Evolutionary conservation across 1,284 basidiomycete genomes (phyloP), one percentile per base, ranked within the genome.

Genomic region (Ceratobasidium sp.): DNA sequence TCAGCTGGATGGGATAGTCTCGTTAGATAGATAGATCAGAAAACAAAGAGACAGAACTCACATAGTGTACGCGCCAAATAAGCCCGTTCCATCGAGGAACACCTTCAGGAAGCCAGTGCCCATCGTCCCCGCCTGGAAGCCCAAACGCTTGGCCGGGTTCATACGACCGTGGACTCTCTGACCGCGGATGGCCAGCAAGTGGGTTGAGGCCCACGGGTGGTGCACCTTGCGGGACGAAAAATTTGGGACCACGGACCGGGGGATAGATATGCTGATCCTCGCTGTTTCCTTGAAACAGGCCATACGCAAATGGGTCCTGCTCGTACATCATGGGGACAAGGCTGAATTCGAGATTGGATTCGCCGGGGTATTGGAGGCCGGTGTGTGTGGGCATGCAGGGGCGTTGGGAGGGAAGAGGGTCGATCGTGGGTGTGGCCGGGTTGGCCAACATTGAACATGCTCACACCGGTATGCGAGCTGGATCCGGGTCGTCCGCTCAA

Each of bases 381-480:
- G 71, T 65, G 51, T 65, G 34, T 46, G 71, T 74, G 61, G n/a
- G n/a, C n/a, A n/a, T 74, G 71, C 3, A 61, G 71, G 7, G 71
- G 61, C 9, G 71, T 74, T 15, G 71, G 71, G 22, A 74, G 71
- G 22, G 71, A 74, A 29, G 71, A 74, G 32, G 61, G 65, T 25
- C 71, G 71, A 34, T 64, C 61, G 19, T 64, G 71, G 51, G 61
- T n/a, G 51, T 57, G 68, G 25, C 68, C 68, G 32, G 68, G n/a
- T 34, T 61, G 71, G 43, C 56, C 54, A 11, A 51, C 70, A 29
- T 56, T 37, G 29, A 73, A 73, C 19, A 46, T 46, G 40, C 56
- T 73, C 57, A 73, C 70, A 13, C 70, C 62, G n/a, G 70, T 73
- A 19, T 62, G 70, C 40, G 70, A 73, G 57, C 70, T 73, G 9